A percentile compares a stretch with the other conserved stretches of the same genome.
These are phyloP conservation scores for Macrocystidia cucumis DNA, from an alignment of 1,284 basidiomycete species.

Conservation along the genomic window DNA sequence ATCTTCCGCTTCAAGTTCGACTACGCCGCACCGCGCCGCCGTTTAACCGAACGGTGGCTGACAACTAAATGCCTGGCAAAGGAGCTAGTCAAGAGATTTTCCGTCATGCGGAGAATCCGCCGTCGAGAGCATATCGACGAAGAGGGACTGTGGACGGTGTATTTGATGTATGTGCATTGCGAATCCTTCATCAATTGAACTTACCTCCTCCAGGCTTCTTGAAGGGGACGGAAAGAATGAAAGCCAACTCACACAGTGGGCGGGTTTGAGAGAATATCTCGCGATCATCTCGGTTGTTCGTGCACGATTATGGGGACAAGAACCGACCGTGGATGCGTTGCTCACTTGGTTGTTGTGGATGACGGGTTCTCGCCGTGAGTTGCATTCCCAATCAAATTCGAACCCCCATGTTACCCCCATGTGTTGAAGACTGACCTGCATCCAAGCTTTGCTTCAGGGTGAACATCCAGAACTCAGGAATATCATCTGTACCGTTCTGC, in stretches of 20 bases:
- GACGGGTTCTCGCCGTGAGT: slow-evolving; percentile 35
- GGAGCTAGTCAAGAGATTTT: slow-evolving; percentile 32
- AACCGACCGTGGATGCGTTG: slow-evolving; percentile 29
- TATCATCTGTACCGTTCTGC: slow-evolving; percentile 15
- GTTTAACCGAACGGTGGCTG: slow-evolving; percentile 34
- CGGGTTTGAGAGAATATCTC: slow-evolving; percentile 19
- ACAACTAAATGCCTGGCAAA: slow-evolving; percentile 25
- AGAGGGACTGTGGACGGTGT: slow-evolving; percentile 50
- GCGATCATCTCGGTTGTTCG: slow-evolving; percentile 13
- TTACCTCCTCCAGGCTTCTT: slow-evolving; percentile 27
- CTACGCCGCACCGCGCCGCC: slow-evolving; percentile 40
- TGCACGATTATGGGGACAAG: slow-evolving; percentile 17
- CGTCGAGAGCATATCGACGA: slow-evolving; percentile 14
- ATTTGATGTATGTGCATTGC: slow-evolving; percentile 49
- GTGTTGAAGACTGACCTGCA: slow-evolving; percentile 2
- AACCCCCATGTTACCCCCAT: not conserved
- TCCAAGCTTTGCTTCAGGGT: slow-evolving; percentile 11
- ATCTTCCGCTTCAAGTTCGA: slow-evolving; percentile 63
- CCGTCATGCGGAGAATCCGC: slow-evolving; percentile 28
- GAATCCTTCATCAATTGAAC: not conserved
- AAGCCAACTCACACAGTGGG: slow-evolving; percentile 38
- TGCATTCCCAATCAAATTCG: no score
- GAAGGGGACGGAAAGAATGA: slow-evolving; percentile 68
- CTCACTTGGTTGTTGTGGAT: slow-evolving; percentile 53
- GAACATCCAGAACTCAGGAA: slow-evolving; percentile 12